These are phyloP conservation scores for Citrullus mucosospermus DNA, from an alignment of 306 rosid genomes.

Conservation along the genomic window DNA sequence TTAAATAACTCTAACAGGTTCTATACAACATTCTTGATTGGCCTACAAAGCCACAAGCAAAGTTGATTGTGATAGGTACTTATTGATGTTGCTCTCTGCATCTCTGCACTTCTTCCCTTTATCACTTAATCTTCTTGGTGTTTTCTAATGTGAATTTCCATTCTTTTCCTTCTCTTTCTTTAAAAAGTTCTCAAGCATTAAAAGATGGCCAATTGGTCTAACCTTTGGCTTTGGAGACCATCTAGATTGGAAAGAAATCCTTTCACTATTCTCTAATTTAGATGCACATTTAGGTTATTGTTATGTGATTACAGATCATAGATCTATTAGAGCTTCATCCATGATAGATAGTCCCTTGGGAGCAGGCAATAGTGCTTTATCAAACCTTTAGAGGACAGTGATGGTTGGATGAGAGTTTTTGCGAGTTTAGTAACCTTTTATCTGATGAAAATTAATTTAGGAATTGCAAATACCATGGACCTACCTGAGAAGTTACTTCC, in stretches of 20 bases:
- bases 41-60: conserved; percentile 91
- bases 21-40: conserved; percentile 91
- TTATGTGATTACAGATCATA: background rate
- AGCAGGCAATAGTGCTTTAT: background rate
- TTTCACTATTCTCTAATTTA: background rate
- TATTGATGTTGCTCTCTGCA: background rate
- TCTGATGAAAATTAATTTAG: conserved; percentile 22
- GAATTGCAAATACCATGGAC: conserved; percentile 98
- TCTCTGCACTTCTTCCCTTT: background rate
- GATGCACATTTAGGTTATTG: background rate
- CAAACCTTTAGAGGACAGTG: background rate
- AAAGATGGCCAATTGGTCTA: background rate
- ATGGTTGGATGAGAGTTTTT: background rate
- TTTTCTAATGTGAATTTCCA: background rate
- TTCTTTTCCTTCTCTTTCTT: background rate
- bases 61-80: conserved; percentile 76
- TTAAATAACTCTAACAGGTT: conserved; percentile 35
- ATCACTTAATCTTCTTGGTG: background rate
- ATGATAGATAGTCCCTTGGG: background rate
- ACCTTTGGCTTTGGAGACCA: background rate
- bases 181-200: background rate
- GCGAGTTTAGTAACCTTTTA: background rate
- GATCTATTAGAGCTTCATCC: background rate
- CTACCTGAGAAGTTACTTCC: conserved; percentile 99
- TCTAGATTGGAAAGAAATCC: background rate